Base-by-base conservation (phyloP, 2,329 filamentous ascomycete species). In the Cercospora zeae-maydis region DNA sequence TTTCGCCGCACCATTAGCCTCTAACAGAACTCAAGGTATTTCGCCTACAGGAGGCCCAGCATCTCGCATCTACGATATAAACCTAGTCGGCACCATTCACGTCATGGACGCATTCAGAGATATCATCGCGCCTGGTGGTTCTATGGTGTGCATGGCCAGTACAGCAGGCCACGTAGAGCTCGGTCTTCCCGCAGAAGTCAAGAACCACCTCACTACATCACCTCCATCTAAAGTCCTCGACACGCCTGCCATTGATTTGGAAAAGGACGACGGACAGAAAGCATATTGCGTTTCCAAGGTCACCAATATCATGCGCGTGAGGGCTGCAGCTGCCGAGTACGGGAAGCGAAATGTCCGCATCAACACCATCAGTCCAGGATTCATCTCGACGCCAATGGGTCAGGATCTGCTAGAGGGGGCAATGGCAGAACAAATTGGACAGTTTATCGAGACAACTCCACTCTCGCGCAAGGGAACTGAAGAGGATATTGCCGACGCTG, bases 381-480 rank as follows among this genome's bases (percentile, higher is more conserved):
- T 55, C 21, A 64, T 64, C 14, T 31, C 45, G 10, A 64, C 58
- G 4, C 37, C 37, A 8, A 61, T 64, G 58, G 58, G 42, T 1
- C 47, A 52, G 27, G 47, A 52, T 10, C 8, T 31, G 14, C 24
- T 52, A 21, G 11, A 24, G 11, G 53, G 53, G 9, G 58, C 54
- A n/a, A 14, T 62, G 8, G 42, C 31, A 1, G 42, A 54, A 11
- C 21, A 31, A 2, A 67, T 80, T 37, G 82, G 16, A 0, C 39
- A 45, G 19, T 45, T 21, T 14, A 45, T 83, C 30, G 74, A 77
- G 13, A 75, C 80, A 69, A 82, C 80, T 68, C 80, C 81, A 13
- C 68, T 82, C 13, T 78, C 78, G 45, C 68, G 81, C 31, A 82
- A 80, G 71, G 81, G 80, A 2, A 73, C 76, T 7, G 80, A 80